A percentile compares a stretch with the other conserved stretches of the same genome.
These are phyloP conservation scores for Yamadazyma friedrichii DNA, from an alignment of 1,139 yeast species.

Conservation along the genomic window DNA sequence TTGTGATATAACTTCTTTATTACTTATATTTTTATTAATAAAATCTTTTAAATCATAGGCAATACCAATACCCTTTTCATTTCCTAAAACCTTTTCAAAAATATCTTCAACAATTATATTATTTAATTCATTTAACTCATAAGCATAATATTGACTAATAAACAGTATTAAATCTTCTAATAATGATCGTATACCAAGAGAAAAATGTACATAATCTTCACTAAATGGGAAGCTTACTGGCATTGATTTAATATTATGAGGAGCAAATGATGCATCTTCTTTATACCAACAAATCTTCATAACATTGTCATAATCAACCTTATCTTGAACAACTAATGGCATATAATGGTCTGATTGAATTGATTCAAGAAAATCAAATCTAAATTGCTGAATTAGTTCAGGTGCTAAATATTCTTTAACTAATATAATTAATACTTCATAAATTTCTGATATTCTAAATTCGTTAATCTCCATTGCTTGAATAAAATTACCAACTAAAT, in stretches of 20 bases:
- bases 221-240: slow-evolving; percentile 89
- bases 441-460: slow-evolving; percentile 59
- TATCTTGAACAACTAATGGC: slow-evolving; percentile 72
- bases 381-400: slow-evolving; percentile 55
- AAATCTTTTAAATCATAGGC: slow-evolving; percentile 65
- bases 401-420: slow-evolving; percentile 62
- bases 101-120: slow-evolving; percentile 55
- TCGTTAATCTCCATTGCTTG: slow-evolving; percentile 77
- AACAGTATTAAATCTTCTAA: slow-evolving; percentile 63
- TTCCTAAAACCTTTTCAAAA: slow-evolving; percentile 68
- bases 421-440: slow-evolving; percentile 58
- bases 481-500: slow-evolving; percentile 66
- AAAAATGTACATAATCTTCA: slow-evolving; percentile 81
- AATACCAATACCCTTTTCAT: slow-evolving; percentile 51
- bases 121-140: slow-evolving; percentile 45
- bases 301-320: slow-evolving; percentile 60
- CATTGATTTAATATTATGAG: slow-evolving; percentile 35
- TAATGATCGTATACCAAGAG: slow-evolving; percentile 69
- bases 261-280: slow-evolving; percentile 46
- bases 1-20: slow-evolving; percentile 90
- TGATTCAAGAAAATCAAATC: slow-evolving; percentile 57
- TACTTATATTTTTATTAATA: slow-evolving; percentile 57
- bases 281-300: slow-evolving; percentile 71
- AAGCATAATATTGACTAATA: slow-evolving; percentile 61
- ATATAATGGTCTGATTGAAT: slow-evolving; percentile 83